Percentiles rank a stretch among this genome's conserved stretches.
phyloP scores from a whole-genome alignment of 2,329 filamentous ascomycete genomes.

The Fusarium incarnatum region DNA sequence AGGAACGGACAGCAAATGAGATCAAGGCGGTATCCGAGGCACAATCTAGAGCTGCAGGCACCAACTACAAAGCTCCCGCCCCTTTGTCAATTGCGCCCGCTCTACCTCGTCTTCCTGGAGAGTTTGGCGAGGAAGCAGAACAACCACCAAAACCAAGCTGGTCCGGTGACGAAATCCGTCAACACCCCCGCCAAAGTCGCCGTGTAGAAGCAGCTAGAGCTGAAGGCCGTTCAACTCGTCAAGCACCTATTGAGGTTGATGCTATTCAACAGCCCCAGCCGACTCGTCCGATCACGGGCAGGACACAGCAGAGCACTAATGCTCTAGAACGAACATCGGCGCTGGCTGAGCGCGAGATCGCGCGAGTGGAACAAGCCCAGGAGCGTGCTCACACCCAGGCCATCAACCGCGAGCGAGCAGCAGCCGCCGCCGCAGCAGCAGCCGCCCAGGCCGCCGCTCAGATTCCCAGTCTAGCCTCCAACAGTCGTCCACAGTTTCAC shows the following conservation, averaged over 20 bases:
- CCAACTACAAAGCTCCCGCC: conserved; percentile 45
- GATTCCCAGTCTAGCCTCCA: conserved; percentile 36
- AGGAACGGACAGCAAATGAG: conserved; percentile 63
- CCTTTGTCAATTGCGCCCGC: conserved; percentile 44
- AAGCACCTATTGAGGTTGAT: conserved; percentile 42
- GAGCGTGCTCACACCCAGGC: conserved; percentile 63
- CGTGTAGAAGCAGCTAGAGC: conserved; percentile 51
- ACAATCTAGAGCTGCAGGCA: conserved; percentile 56
- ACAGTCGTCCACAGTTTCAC: conserved; percentile 54
- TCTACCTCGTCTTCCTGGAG: conserved; percentile 37
- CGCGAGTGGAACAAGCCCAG: conserved; percentile 63
- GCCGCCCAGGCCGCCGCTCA: conserved; percentile 48
- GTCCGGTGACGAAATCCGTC: conserved; percentile 42
- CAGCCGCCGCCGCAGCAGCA: conserved; percentile 49
- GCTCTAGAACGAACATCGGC: conserved; percentile 61
- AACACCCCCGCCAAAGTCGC: conserved; percentile 59
- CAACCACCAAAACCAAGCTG: not conserved
- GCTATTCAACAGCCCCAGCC: conserved; percentile 34
- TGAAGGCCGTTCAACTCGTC: conserved; percentile 45
- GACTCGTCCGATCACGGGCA: conserved; percentile 33
- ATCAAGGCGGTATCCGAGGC: conserved; percentile 64
- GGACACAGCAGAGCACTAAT: conserved; percentile 44
- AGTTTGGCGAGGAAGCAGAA: conserved; percentile 29
- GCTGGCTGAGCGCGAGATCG: conserved; percentile 64
- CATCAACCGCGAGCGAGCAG: conserved; percentile 55